Conservation (phyloP, 1,284 basidiomycete genomes). For the Thecaphora thlaspeos region DNA sequence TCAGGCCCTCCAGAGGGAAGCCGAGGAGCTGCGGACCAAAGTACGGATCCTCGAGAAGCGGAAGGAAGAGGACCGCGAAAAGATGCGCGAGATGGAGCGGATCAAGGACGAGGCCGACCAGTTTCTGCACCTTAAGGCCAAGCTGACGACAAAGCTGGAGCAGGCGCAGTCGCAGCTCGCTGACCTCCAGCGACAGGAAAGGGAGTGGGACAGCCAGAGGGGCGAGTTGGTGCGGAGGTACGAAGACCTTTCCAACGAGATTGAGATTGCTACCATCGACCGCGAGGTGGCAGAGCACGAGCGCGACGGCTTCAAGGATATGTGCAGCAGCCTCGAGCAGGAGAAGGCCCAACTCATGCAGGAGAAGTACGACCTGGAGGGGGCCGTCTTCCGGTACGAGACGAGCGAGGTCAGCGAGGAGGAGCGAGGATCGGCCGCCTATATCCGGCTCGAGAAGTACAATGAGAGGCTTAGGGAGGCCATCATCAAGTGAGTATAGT, state of each 20-base stretch:
- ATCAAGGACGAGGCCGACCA: constrained; percentile 78
- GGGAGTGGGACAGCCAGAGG: constrained; percentile 39
- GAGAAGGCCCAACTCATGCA: too few relatives aligned
- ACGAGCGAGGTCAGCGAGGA: constrained; percentile 9
- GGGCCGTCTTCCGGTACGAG: background rate
- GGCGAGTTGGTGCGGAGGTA: constrained; percentile 60
- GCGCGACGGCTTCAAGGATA: constrained; percentile 46
- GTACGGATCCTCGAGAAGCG: constrained; percentile 81
- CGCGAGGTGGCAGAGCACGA: constrained; percentile 96
- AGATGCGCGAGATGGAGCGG: constrained; percentile 79
- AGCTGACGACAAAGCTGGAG: constrained; percentile 62
- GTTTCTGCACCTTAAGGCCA: constrained; percentile 75
- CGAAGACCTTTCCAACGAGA: constrained; percentile 76
- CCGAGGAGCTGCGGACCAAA: constrained; percentile 74
- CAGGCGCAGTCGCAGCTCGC: constrained; percentile 43
- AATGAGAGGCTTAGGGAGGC: constrained; percentile 94
- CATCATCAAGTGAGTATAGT: constrained; percentile 65
- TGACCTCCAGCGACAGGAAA: constrained; percentile 44
- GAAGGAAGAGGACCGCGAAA: constrained; percentile 79
- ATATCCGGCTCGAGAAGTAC: constrained; percentile 88
- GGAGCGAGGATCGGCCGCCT: constrained; percentile 20
- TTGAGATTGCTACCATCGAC: constrained; percentile 93
- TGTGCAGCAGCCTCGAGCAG: constrained; percentile 4
- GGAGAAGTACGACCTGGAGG: too few relatives aligned
- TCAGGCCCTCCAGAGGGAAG: constrained; percentile 34